These are phyloP conservation scores for Alternaria angustiovoidea DNA, from an alignment of 2,329 filamentous ascomycete genomes.

Conservation along the genomic window DNA sequence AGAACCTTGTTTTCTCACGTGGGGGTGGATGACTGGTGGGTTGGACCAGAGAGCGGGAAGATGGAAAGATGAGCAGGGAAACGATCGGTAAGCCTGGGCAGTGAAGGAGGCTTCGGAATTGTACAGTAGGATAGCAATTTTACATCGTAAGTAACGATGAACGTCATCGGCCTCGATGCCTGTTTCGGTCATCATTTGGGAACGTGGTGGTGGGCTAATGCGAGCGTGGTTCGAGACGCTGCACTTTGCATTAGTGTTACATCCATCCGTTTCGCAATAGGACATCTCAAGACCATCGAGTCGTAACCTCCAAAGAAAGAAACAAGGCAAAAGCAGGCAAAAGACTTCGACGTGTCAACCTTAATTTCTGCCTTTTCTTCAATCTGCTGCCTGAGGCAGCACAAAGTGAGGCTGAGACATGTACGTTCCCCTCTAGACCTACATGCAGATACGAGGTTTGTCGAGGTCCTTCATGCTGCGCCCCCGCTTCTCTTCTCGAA, in stretches of 20 bases:
- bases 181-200: neutral
- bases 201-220: neutral
- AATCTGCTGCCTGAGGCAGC: neutral
- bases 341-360: neutral
- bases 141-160: neutral
- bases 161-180: neutral
- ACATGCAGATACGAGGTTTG: constrained; percentile 4
- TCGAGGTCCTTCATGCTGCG: constrained; percentile 6
- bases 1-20: neutral
- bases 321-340: constrained; percentile 1
- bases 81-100: neutral
- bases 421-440: neutral
- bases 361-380: neutral
- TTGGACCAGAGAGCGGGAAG: neutral
- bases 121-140: neutral
- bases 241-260: neutral
- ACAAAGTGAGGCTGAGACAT: constrained; percentile 11
- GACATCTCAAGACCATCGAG: neutral
- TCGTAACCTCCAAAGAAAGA: neutral
- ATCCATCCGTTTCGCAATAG: neutral
- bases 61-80: neutral
- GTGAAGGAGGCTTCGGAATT: neutral
- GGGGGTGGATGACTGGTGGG: neutral
- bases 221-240: neutral
- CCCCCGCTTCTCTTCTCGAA: neutral